Base-by-base conservation (phyloP, 78 protist species). In the Dictyostelium discoideum region DNA sequence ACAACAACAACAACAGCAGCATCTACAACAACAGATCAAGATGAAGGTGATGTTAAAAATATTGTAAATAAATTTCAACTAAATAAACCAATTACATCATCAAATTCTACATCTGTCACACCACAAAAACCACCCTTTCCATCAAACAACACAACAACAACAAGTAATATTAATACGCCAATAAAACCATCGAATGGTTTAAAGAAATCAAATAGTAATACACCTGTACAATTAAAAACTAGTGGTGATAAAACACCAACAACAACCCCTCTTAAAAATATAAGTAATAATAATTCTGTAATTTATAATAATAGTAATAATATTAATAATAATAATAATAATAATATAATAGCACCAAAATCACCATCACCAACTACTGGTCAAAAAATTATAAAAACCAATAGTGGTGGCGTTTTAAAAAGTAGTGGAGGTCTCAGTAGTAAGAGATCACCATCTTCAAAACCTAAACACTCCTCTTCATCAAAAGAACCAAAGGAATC, bases 401-500 rank as follows among this genome's bases (percentile, higher is more conserved):
- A 40, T 63, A 73, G 79, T 54, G 22, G 29, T 8, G 46, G 84
- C 10, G 84, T n/a, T 18, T 42, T 78, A 22, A 78, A 78, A 42
- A 40, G 54, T 22, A 42, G 65, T 78, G 57, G 84, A 40, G 84
- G 84, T 77, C 5, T 39, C 22, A 32, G 46, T 29, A 32, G 37
- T 32, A 78, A 78, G 29, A 78, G 46, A 78, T 54, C 79, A 69
- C 54, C 80, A 13, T 44, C 26, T 32, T 40, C 76, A 67, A 90
- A 65, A 22, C 8, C 80, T 39, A 82, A 67, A n/a, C 65, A 54
- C n/a, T 54, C 65, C 3, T 54, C 48, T 44, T 18, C 73, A 22
- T 82, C 94, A 82, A 90, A 90, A 72, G 74, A 69, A 90, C 85
- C 94, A 29, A 90, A 72, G 82, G 94, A 90, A 50, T 46, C 94